These are phyloP conservation scores for Penicillium occitanis DNA, from an alignment of 2,329 filamentous ascomycete genomes.

Conservation along the genomic window DNA sequence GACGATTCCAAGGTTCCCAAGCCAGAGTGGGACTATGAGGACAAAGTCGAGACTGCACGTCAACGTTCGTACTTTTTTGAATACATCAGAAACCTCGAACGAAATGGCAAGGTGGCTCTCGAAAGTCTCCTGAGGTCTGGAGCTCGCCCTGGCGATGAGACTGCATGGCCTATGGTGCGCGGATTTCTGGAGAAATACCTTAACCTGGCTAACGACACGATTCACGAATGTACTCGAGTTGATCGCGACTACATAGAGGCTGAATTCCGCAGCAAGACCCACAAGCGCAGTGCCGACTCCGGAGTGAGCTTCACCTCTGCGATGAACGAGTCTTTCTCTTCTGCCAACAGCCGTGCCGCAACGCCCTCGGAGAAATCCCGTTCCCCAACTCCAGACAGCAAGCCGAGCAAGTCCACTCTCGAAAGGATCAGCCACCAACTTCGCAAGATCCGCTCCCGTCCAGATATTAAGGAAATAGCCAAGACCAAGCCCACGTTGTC, in stretches of 20 bases:
- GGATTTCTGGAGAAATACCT: slow-evolving; percentile 60
- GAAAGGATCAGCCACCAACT: slow-evolving; percentile 62
- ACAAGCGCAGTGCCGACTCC: slow-evolving; percentile 62
- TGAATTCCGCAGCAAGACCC: slow-evolving; percentile 31
- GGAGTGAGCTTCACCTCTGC: slow-evolving; percentile 58
- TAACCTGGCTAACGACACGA: slow-evolving; percentile 58
- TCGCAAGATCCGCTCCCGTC: slow-evolving; percentile 42
- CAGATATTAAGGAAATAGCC: slow-evolving; percentile 26
- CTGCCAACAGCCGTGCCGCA: slow-evolving; percentile 31
- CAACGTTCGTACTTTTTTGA: slow-evolving; percentile 64
- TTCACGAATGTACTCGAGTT: slow-evolving; percentile 59
- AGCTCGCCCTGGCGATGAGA: slow-evolving; percentile 52
- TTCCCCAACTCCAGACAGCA: slow-evolving; percentile 36
- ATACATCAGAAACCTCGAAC: slow-evolving; percentile 60
- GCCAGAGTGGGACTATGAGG: slow-evolving; percentile 6
- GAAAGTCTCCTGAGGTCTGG: slow-evolving; percentile 55
- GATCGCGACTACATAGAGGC: slow-evolving; percentile 42
- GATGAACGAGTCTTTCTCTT: slow-evolving; percentile 23
- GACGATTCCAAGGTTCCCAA: slow-evolving; percentile 48
- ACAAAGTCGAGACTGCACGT: slow-evolving; percentile 32
- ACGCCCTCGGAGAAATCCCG: slow-evolving; percentile 42
- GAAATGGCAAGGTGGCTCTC: slow-evolving; percentile 55
- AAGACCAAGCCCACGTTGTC: slow-evolving; percentile 30
- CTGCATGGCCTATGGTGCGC: slow-evolving; percentile 54
- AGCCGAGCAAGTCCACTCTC: slow-evolving; percentile 37